Evolutionary conservation across 805 yeast genomes (phyloP), one percentile per base, ranked within the genome.

Genomic region (Wickerhamiella slavikovae): DNA sequence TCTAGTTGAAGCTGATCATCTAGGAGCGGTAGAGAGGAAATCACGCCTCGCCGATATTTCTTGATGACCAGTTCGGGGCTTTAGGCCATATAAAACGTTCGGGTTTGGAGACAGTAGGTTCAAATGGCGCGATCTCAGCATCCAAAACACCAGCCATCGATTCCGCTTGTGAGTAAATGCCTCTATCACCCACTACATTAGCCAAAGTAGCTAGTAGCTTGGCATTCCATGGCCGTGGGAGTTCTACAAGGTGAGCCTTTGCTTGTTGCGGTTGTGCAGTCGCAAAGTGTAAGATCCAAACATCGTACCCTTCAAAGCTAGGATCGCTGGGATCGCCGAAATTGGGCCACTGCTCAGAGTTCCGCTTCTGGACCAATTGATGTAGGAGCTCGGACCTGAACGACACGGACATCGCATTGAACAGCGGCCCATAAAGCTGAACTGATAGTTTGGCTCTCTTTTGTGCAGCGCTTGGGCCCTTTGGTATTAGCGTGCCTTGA

Each of bases 181-280:
- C 27, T 3, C 10, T 7, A 11, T 25, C 29, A 2, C 12, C 17
- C 18, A 13, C 13, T 3, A 24, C 15, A 3, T 17, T 13, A 2
- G 43, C 43, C 17, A 27, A 28, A 3, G 20, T 22, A 0, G 42
- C 44, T n/a, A 42, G 34, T 9, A 37, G 28, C 16, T 12, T 15
- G 3, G 43, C 43, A 15, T 42, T 43, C 47, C 47, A 43, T 3
- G 47, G 45, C 15, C 47, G 35, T 3, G 45, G 41, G n/a, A 17
- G 8, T 3, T 23, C 14, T 10, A 28, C 16, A 5, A 40, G 15
- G 11, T 5, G 13, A 5, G 18, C 22, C 21, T 3, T 7, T 1
- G 28, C 22, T 5, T 24, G 9, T 4, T 15, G 22, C 6, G 22
- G 8, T n/a, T 29, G 22, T 15, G 22, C 22, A 4, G 29, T 29